phyloP scores from a whole-genome alignment of 495 filamentous ascomycete genomes.

The Penicillium canescens region DNA sequence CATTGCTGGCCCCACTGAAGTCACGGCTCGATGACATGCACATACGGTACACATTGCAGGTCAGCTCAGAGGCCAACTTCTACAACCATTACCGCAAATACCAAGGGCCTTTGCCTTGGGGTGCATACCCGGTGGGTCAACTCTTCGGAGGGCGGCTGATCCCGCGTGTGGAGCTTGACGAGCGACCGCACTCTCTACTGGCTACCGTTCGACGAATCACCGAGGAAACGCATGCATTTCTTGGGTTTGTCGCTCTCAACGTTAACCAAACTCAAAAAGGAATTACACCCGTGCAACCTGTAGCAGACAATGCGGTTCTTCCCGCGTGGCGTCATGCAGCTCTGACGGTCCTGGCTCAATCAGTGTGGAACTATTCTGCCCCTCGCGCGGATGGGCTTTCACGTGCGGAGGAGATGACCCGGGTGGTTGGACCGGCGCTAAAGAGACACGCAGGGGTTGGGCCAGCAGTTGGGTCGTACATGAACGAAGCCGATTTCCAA shows the following conservation, averaged over 20 bases:
- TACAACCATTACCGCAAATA: background rate
- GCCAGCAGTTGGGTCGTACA: background rate
- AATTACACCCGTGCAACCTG: background rate
- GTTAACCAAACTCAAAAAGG: background rate
- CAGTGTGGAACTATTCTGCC: background rate
- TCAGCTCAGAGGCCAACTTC: background rate
- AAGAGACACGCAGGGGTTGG: background rate
- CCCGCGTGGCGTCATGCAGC: background rate
- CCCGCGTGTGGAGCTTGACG: background rate
- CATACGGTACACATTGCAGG: background rate
- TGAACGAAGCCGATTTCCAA: background rate
- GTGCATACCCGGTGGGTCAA: background rate
- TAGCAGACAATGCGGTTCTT: background rate
- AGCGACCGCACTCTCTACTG: background rate
- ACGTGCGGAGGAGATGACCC: background rate
- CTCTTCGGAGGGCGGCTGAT: background rate
- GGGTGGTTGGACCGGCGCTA: background rate
- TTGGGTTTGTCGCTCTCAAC: background rate
- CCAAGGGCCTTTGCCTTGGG: background rate
- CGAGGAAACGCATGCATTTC: background rate
- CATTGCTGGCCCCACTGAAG: background rate
- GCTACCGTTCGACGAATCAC: constrained; percentile 1
- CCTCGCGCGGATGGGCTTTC: background rate
- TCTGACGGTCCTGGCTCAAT: background rate
- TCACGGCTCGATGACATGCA: background rate